Percentiles rank a stretch among this genome's conserved stretches.
Conservation (phyloP, 495 filamentous ascomycete species). For the Penicillium salamii region DNA sequence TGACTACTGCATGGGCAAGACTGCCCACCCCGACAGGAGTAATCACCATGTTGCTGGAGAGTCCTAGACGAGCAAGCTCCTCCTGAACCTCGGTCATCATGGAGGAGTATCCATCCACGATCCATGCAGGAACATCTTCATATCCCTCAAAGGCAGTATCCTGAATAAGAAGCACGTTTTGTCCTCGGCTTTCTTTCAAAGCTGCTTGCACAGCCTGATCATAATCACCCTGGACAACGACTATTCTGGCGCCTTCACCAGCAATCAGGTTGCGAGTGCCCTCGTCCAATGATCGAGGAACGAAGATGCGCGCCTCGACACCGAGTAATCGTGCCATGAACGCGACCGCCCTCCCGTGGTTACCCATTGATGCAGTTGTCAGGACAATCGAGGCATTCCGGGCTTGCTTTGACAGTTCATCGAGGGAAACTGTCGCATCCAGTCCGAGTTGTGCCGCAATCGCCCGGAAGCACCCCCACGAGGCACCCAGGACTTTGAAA, state of each 20-base stretch:
- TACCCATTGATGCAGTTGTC: constrained; percentile 64
- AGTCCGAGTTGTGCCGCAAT: constrained; percentile 41
- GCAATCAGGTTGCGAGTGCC: constrained; percentile 51
- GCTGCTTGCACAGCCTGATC: constrained; percentile 55
- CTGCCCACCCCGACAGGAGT: constrained; percentile 65
- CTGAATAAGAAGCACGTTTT: constrained; percentile 55
- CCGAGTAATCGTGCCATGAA: constrained; percentile 58
- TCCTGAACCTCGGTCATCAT: constrained; percentile 62
- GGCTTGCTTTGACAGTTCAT: constrained; percentile 38
- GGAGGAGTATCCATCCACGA: constrained; percentile 69
- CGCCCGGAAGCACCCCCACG: constrained; percentile 64
- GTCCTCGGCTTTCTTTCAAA: constrained; percentile 25
- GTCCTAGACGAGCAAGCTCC: constrained; percentile 39
- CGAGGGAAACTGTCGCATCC: constrained; percentile 30
- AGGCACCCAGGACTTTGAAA: constrained; percentile 76
- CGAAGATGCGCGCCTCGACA: constrained; percentile 51
- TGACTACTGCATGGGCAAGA: constrained; percentile 57
- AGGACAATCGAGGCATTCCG: constrained; percentile 28
- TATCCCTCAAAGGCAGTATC: constrained; percentile 63
- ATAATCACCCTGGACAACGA: constrained; percentile 54
- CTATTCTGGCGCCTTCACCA: constrained; percentile 55
- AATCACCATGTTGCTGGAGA: constrained; percentile 41
- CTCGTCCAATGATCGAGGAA: constrained; percentile 51
- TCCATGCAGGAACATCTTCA: constrained; percentile 63
- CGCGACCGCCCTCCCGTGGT: constrained; percentile 69